Evolutionary conservation across 768 basidiomycete species (phyloP).

Genomic region (Lentinula sp.): DNA sequence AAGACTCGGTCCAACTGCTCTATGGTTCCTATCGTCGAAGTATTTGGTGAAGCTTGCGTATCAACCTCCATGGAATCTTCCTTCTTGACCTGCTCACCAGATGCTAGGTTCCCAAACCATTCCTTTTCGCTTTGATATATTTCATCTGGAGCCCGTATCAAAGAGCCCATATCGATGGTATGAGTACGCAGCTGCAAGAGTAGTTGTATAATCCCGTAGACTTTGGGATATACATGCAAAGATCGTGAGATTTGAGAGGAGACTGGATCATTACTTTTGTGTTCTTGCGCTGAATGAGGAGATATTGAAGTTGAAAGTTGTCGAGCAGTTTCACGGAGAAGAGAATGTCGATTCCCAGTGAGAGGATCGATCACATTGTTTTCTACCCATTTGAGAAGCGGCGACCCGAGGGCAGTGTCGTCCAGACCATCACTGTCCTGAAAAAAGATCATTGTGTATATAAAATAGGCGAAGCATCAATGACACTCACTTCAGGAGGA

Average conservation of each 20-base stretch:
- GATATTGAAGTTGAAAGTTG: conserved; percentile 14
- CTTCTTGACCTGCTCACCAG: conserved; percentile 19
- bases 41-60: background rate
- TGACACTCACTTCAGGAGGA: conserved; percentile 21
- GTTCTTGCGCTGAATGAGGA: background rate
- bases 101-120: conserved; percentile 44
- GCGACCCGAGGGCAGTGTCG: conserved; percentile 30
- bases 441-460: conserved; percentile 5
- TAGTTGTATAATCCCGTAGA: conserved; percentile 30
- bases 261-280: conserved; percentile 11
- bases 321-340: conserved; percentile 35
- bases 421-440: background rate
- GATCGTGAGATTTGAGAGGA: conserved; percentile 32
- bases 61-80: conserved; percentile 16
- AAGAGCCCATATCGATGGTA: conserved; percentile 48
- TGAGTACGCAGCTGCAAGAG: conserved; percentile 36
- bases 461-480: background rate
- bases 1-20: conserved; percentile 53
- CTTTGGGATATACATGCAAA: conserved; percentile 35
- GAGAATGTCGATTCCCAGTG: conserved; percentile 40
- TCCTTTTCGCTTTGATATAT: conserved; percentile 44
- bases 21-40: conserved; percentile 27
- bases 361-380: conserved; percentile 38
- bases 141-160: conserved; percentile 42
- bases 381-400: conserved; percentile 38